Evolutionary conservation across 129 eudicot genomes (phyloP), one percentile per base, ranked within the genome.

Genomic region (Rutidosis leptorrhynchoides): DNA sequence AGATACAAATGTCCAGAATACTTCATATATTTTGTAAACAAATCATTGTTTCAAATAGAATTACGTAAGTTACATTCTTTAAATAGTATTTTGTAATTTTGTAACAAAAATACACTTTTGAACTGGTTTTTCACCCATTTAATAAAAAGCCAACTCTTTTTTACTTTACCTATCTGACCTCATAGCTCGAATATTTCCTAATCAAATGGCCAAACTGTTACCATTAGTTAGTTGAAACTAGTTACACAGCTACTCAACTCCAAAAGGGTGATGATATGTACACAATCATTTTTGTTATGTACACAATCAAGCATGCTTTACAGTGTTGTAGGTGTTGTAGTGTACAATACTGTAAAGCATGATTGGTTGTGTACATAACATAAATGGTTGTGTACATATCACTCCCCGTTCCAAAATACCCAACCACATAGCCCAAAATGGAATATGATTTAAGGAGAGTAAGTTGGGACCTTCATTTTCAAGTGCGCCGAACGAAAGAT

Each of bases 401-500:
- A n/a, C n/a, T n/a, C n/a, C n/a, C n/a, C n/a, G n/a, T 40, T 40
- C 46, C n/a, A 40, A 12, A 12, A 12, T 12, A 12, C 9, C 27
- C 27, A 22, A 54, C 59, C 23, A 22, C 22, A 6, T 54, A 22
- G 14, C 27, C 15, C 46, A 40, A 58, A 37, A 65, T 45, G 28
- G 59, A 32, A 51, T 22, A 62, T 10, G 35, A 25, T 1, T 62
- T 15, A 58, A 51, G n/a, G 42, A 61, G 52, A 64, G 61, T 35
- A 60, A 23, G 35, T 4, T 61, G 35, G 2, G 22, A 87, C 95
- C 92, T 83, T 77, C 62, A 52, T 53, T 56, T 52, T 76, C 76
- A 58, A 14, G 54, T 25, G 70, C 66, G 58, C 56, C 67, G 58
- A 19, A 7, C 28, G 72, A 62, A 55, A 28, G 64, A 7, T 74